phyloP scores from a whole-genome alignment of 352 stramenopile species.

The Blastocystis sp. region DNA sequence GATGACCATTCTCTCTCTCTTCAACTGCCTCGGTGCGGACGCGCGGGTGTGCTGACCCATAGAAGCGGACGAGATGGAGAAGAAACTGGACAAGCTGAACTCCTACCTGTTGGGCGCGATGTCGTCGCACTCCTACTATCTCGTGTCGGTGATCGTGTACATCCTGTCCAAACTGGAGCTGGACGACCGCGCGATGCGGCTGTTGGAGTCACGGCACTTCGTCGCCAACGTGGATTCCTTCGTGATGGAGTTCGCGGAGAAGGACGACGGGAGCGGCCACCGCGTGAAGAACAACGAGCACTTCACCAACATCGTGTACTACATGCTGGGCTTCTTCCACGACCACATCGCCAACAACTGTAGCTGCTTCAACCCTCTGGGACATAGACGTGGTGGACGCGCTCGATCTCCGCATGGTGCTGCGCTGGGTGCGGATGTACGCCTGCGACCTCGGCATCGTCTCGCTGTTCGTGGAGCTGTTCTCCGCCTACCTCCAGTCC shows the following conservation, averaged over 20 bases:
- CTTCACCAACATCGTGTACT: conserved; percentile 52
- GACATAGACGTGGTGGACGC: neutral
- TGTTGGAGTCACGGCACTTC: neutral
- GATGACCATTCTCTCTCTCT: conserved; percentile 56
- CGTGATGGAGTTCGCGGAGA: conserved; percentile 10
- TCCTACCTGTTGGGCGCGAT: conserved; percentile 35
- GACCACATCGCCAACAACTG: neutral
- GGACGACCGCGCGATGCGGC: neutral
- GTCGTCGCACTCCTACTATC: conserved; percentile 8
- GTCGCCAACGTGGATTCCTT: neutral
- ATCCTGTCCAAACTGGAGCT: conserved; percentile 26
- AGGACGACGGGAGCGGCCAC: neutral
- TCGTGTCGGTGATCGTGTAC: conserved; percentile 15
- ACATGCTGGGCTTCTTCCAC: conserved; percentile 38
- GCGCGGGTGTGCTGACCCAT: neutral
- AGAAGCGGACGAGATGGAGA: neutral
- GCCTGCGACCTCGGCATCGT: conserved; percentile 7
- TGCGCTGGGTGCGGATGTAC: neutral
- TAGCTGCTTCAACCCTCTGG: neutral
- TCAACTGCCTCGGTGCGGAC: neutral
- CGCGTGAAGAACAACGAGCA: neutral
- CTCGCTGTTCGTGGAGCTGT: neutral
- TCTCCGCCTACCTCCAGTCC: neutral
- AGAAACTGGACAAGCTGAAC: conserved; percentile 15
- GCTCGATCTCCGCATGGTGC: neutral